Percentiles rank a stretch among this genome's conserved stretches.
Conservation (phyloP, 2,329 filamentous ascomycete species). For the Aplosporella prunicola region DNA sequence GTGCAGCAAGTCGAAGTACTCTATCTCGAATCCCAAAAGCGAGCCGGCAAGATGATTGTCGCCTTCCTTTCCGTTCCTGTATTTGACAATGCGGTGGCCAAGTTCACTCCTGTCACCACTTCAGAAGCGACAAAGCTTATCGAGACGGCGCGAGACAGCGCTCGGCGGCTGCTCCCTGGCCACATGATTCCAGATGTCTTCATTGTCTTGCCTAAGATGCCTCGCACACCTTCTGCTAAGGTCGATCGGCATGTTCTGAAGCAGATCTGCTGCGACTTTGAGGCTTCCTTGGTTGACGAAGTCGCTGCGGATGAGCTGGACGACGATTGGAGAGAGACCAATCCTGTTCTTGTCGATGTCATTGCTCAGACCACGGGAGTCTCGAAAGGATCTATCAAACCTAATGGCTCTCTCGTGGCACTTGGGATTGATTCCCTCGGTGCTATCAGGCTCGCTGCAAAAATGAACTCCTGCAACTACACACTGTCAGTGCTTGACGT, state of each 20-base stretch:
- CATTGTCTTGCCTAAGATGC: constrained; percentile 8
- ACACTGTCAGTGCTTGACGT: constrained; percentile 22
- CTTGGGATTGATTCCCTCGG: constrained; percentile 81
- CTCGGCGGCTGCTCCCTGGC: constrained; percentile 5
- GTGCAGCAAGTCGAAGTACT: constrained; percentile 9
- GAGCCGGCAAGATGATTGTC: constrained; percentile 18
- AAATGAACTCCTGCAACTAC: constrained; percentile 20
- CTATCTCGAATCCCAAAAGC: constrained; percentile 6
- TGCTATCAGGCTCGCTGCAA: constrained; percentile 58
- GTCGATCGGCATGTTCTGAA: constrained; percentile 16
- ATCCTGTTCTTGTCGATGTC: constrained; percentile 43
- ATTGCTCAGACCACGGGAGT: constrained; percentile 48
- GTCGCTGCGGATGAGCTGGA: background rate
- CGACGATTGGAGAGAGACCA: constrained; percentile 37
- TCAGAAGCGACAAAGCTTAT: constrained; percentile 7
- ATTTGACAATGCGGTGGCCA: background rate
- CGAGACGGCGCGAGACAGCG: constrained; percentile 1
- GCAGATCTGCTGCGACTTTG: constrained; percentile 13
- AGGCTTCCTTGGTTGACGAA: constrained; percentile 3
- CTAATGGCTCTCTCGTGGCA: constrained; percentile 50
- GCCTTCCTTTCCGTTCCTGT: constrained; percentile 23
- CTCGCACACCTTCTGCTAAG: constrained; percentile 16
- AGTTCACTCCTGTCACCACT: constrained; percentile 12
- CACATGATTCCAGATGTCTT: constrained; percentile 13
- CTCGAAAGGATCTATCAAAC: constrained; percentile 47